Evolutionary conservation across 768 basidiomycete genomes (phyloP).

Genomic region (Psilocybe subaeruginosa): DNA sequence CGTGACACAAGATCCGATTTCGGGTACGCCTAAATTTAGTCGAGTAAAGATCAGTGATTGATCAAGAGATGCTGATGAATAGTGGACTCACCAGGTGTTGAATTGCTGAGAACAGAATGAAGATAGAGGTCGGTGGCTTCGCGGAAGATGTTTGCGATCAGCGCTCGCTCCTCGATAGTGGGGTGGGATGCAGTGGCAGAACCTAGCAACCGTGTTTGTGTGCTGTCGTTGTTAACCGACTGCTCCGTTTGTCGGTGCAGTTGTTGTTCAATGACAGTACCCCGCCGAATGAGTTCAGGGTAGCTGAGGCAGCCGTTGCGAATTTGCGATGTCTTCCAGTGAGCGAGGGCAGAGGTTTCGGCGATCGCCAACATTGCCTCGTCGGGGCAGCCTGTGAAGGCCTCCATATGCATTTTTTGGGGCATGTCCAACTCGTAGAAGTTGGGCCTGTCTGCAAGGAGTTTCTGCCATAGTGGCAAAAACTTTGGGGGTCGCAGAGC

Average conservation of each 20-base stretch:
- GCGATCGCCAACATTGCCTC: slow-evolving; percentile 77
- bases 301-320: slow-evolving; percentile 70
- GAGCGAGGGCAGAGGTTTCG: slow-evolving; percentile 70
- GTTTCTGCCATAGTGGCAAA: slow-evolving; percentile 63
- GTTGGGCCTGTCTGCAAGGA: slow-evolving; percentile 56
- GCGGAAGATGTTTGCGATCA: slow-evolving; percentile 60
- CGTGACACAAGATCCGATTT: slow-evolving; percentile 64
- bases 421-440: slow-evolving; percentile 45
- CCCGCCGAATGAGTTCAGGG: slow-evolving; percentile 75
- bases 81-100: slow-evolving; percentile 61
- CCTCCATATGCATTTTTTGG: slow-evolving; percentile 62
- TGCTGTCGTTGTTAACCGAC: slow-evolving; percentile 30
- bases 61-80: background rate
- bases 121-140: slow-evolving; percentile 71
- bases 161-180: slow-evolving; percentile 47
- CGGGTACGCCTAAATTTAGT: slow-evolving; percentile 60
- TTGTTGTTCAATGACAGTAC: slow-evolving; percentile 69
- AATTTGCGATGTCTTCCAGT: slow-evolving; percentile 73
- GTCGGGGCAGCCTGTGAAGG: slow-evolving; percentile 77
- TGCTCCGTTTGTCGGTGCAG: slow-evolving; percentile 47
- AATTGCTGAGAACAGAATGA: slow-evolving; percentile 69
- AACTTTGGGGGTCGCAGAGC: slow-evolving; percentile 65
- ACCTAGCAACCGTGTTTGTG: slow-evolving; percentile 32
- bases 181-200: slow-evolving; percentile 33
- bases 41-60: background rate